Base-by-base conservation (phyloP, 1,284 basidiomycete genomes). In the Trichosporon sp. region DNA sequence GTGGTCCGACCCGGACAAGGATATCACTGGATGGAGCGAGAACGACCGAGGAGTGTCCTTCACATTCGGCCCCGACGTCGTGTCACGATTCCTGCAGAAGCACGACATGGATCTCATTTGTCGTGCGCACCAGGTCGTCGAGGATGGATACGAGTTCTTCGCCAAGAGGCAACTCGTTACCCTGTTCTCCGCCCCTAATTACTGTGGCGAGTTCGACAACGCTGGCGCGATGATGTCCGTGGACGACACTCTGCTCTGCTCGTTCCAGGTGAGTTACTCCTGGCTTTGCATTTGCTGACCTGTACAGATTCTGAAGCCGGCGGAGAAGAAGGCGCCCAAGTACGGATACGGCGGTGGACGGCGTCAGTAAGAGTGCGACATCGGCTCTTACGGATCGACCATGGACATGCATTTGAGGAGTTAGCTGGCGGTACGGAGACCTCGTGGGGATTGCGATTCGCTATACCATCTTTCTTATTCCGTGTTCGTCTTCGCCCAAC, bases 201-300 rank as follows among this genome's bases (percentile, higher is more conserved):
- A 97, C 78, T 96, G 92, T 78, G 93, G 92, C 74, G 92, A 96
- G 83, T 99, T 99, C 76, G 96, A 99, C 82, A 99, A 99, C 78
- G 95, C 95, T 16, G 95, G 95, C 44, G 95, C 95, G 29, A 98
- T 99, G 95, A 99, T 99, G 96, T 95, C 91, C 76, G 96, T 99
- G 60, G 95, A 98, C 78, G 95, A 99, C 83, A 97, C 95, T 8
- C 81, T 99, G 70, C 82, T 99, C 69, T 99, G 95, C 82, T 97
- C 95, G 14, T 99, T 99, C 91, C 94, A 97, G 83, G 92, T 94
- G 21, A 34, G 61, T 40, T 16, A 13, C 6, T 14, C 4, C 9
- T 34, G 2, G 1, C 14, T 10, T 3, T 7, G 3, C 14, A 8
- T 10, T n/a, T 9, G 31, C 25, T 54, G 37, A 44, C 16, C 25